A percentile compares a stretch with the other conserved stretches of the same genome.
These are phyloP conservation scores for Leccinum subgranulosum DNA, from an alignment of 768 basidiomycete genomes.

Conservation along the genomic window DNA sequence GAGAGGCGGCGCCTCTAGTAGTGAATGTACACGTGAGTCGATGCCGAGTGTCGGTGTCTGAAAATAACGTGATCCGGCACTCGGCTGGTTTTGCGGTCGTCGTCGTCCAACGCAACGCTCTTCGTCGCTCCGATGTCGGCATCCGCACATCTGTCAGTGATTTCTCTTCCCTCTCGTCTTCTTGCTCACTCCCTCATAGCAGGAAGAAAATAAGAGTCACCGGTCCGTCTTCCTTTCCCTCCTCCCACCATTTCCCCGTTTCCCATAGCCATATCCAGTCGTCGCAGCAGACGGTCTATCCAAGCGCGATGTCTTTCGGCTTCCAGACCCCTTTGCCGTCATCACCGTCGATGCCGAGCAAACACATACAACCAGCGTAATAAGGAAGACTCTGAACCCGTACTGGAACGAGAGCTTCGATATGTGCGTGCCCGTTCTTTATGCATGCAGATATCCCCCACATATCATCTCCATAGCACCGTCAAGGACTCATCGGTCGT, in stretches of 20 bases:
- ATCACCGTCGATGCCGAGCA: slow-evolving; percentile 98
- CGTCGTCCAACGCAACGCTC: slow-evolving; percentile 10
- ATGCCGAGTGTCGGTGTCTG: slow-evolving; percentile 31
- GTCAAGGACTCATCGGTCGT: slow-evolving; percentile 98
- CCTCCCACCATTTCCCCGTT: background rate
- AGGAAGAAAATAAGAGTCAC: slow-evolving; percentile 79
- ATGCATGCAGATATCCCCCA: background rate
- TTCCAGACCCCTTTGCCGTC: slow-evolving; percentile 97
- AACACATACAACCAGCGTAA: slow-evolving; percentile 94
- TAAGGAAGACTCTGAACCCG: slow-evolving; percentile 92
- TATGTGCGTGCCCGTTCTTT: slow-evolving; percentile 54
- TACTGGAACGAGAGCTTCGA: slow-evolving; percentile 99
- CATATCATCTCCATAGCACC: slow-evolving; percentile 46
- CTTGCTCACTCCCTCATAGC: slow-evolving; percentile 26
- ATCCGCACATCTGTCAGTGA: slow-evolving; percentile 27
- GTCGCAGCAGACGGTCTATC: slow-evolving; percentile 93
- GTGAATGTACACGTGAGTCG: background rate
- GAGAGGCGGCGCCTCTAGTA: background rate
- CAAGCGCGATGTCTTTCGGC: slow-evolving; percentile 93
- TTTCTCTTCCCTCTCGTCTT: background rate
- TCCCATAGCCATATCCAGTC: slow-evolving; percentile 45
- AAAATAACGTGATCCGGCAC: slow-evolving; percentile 19
- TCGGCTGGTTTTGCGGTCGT: slow-evolving; percentile 2
- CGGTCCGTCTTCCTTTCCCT: slow-evolving; percentile 40
- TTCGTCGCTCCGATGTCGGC: slow-evolving; percentile 27